Evolutionary conservation across 2,329 filamentous ascomycete species (phyloP).

Genomic region (Nothomitra cinnamomea): DNA sequence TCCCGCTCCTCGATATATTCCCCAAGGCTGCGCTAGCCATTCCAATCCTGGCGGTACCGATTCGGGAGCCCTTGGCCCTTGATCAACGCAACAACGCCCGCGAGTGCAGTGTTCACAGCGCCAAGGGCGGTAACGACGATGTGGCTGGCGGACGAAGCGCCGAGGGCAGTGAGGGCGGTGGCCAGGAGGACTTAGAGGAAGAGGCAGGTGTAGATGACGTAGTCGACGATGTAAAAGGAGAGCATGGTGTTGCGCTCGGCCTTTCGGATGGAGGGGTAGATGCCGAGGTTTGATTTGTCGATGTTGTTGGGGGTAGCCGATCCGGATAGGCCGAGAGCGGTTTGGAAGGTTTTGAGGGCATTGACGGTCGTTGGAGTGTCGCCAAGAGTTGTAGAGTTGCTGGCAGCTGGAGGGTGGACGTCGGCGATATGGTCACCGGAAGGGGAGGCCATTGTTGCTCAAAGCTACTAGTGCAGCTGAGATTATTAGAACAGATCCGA

Average conservation of each 20-base stretch:
- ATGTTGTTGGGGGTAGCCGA: slow-evolving; percentile 6
- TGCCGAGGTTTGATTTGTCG: slow-evolving; percentile 8
- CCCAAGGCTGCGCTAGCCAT: slow-evolving; percentile 29
- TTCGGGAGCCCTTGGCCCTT: slow-evolving; percentile 35
- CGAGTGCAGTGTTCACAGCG: slow-evolving; percentile 44
- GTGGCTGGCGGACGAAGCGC: slow-evolving; percentile 29
- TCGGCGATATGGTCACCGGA: too few species aligned
- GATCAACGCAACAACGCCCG: slow-evolving; percentile 40
- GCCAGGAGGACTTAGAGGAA: slow-evolving; percentile 31
- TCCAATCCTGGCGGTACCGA: slow-evolving; percentile 28
- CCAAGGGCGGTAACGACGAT: slow-evolving; percentile 41
- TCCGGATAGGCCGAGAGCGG: slow-evolving; percentile 25
- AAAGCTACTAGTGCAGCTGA: too few species aligned
- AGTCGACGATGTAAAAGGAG: slow-evolving; percentile 21
- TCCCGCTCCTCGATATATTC: slow-evolving; percentile 39
- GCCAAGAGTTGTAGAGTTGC: too few species aligned
- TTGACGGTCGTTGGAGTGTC: too few species aligned
- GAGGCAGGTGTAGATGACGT: slow-evolving; percentile 26
- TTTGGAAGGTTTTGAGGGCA: slow-evolving; percentile 26
- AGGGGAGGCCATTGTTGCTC: too few species aligned
- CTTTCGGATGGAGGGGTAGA: slow-evolving; percentile 25
- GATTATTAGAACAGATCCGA: too few species aligned
- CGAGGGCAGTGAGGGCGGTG: slow-evolving; percentile 30
- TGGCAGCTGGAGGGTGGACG: too few species aligned
- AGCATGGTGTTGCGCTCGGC: slow-evolving; percentile 18